These are phyloP conservation scores for Gonium pectorale DNA, from an alignment of 139 green algal species.

Conservation along the genomic window DNA sequence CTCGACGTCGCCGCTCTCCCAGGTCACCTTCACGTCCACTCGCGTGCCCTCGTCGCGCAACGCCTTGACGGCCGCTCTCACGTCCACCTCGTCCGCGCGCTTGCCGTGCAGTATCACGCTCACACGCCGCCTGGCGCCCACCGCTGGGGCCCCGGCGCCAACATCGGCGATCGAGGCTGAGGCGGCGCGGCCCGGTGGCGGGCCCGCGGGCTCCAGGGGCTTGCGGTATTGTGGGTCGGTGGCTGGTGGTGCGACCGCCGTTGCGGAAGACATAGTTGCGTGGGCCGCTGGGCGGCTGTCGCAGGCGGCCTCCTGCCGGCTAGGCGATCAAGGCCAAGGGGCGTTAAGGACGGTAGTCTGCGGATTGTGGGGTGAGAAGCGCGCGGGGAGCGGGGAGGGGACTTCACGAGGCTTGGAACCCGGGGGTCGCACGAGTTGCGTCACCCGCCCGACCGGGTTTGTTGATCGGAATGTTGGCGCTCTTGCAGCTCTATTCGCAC, in stretches of 20 bases:
- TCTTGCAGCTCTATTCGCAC: too few relatives aligned
- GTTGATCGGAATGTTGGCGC: too few relatives aligned
- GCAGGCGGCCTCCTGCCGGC: too few relatives aligned
- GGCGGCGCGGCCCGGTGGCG: background rate
- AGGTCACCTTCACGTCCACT: slow-evolving; percentile 55
- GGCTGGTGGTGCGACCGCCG: background rate
- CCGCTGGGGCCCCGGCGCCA: too few relatives aligned
- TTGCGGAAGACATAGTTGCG: slow-evolving; percentile 2
- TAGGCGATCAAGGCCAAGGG: too few relatives aligned
- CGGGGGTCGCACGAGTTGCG: too few relatives aligned
- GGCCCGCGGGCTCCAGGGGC: slow-evolving; percentile 4
- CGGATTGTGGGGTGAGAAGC: too few relatives aligned
- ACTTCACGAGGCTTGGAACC: too few relatives aligned
- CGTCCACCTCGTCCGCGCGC: slow-evolving; percentile 40
- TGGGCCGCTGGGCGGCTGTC: background rate
- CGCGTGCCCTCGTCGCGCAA: slow-evolving; percentile 16
- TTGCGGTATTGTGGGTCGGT: slow-evolving; percentile 13
- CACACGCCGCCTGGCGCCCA: slow-evolving; percentile 16
- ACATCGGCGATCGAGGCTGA: background rate
- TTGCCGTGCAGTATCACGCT: slow-evolving; percentile 59
- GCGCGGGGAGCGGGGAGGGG: too few relatives aligned
- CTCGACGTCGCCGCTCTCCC: slow-evolving; percentile 55
- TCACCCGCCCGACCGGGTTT: too few relatives aligned
- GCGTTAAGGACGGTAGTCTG: too few relatives aligned
- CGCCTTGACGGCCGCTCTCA: slow-evolving; percentile 24